phyloP scores from a whole-genome alignment of 179 eudicot genomes.

The Pouteria campechiana region DNA sequence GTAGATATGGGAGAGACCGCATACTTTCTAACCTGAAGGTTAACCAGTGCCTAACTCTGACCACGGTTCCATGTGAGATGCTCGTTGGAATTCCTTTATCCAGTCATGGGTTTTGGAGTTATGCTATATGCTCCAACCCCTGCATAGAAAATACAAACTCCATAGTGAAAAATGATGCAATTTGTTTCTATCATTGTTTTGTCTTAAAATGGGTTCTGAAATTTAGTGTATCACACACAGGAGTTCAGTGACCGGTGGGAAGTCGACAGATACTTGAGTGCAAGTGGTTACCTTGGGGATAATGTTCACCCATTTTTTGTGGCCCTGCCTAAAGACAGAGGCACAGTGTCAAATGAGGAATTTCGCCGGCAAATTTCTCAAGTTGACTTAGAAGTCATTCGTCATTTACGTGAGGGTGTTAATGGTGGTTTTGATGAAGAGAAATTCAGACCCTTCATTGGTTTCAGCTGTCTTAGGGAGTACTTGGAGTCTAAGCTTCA shows the following conservation, averaged over 20 bases:
- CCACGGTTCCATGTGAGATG: no score
- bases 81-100: no score
- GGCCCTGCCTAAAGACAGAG: constrained; percentile 86
- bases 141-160: no score
- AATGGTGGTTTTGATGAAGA: constrained; percentile 96
- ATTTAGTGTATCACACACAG: no score
- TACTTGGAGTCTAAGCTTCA: constrained; percentile 88
- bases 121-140: no score
- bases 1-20: constrained; percentile 18
- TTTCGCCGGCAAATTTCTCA: constrained; percentile 85
- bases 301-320: constrained; percentile 80
- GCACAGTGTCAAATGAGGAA: constrained; percentile 70
- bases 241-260: constrained; percentile 94
- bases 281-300: constrained; percentile 97
- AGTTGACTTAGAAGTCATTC: constrained; percentile 62
- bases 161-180: no score
- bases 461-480: constrained; percentile 74
- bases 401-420: constrained; percentile 63
- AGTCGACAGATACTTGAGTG: constrained; percentile 91
- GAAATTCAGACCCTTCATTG: constrained; percentile 63
- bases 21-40: no score
- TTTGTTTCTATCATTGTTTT: no score
- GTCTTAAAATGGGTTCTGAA: no score
- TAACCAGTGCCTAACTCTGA: no score
- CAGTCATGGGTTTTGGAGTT: no score